phyloP scores from a whole-genome alignment of 768 basidiomycete species.

The Suillus americanus region DNA sequence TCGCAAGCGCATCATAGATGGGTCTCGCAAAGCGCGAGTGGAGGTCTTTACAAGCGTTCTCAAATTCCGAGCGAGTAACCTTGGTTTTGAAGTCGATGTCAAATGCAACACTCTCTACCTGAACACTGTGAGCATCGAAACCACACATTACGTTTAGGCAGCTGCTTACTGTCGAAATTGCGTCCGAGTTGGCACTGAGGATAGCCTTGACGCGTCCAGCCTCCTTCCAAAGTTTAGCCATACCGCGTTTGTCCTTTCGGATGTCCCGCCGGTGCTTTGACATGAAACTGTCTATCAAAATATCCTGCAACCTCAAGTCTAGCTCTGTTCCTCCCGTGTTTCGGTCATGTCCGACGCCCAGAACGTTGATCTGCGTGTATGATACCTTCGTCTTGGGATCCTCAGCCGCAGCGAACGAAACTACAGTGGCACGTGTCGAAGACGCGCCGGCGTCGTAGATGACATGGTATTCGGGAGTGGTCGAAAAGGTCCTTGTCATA shows the following conservation, averaged over 20 bases:
- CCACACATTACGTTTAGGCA: conserved; percentile 2
- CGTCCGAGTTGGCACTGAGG: conserved; percentile 89
- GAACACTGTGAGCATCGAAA: conserved; percentile 10
- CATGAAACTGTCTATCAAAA: conserved; percentile 76
- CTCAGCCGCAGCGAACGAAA: conserved; percentile 55
- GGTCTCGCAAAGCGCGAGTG: conserved; percentile 64
- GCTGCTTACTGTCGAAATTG: conserved; percentile 59
- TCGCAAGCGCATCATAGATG: conserved; percentile 67
- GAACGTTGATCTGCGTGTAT: conserved; percentile 72
- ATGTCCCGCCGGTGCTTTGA: conserved; percentile 67
- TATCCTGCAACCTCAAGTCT: conserved; percentile 78
- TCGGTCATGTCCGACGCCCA: conserved; percentile 82
- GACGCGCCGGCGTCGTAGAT: conserved; percentile 95
- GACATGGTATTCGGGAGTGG: conserved; percentile 77
- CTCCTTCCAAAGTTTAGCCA: conserved; percentile 95
- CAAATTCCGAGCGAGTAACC: conserved; percentile 77
- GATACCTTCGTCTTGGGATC: conserved; percentile 47
- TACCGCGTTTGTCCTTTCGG: conserved; percentile 72
- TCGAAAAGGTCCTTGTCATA: conserved; percentile 85
- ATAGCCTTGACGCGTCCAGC: conserved; percentile 88
- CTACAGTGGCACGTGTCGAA: conserved; percentile 75
- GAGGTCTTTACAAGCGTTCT: conserved; percentile 68
- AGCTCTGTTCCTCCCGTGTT: conserved; percentile 79
- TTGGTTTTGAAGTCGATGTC: conserved; percentile 89
- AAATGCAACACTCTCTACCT: conserved; percentile 87